Percentiles rank a stretch among this genome's conserved stretches.
These are phyloP conservation scores for Aspergillus sp. DNA, from an alignment of 2,329 filamentous ascomycete species.

Conservation along the genomic window DNA sequence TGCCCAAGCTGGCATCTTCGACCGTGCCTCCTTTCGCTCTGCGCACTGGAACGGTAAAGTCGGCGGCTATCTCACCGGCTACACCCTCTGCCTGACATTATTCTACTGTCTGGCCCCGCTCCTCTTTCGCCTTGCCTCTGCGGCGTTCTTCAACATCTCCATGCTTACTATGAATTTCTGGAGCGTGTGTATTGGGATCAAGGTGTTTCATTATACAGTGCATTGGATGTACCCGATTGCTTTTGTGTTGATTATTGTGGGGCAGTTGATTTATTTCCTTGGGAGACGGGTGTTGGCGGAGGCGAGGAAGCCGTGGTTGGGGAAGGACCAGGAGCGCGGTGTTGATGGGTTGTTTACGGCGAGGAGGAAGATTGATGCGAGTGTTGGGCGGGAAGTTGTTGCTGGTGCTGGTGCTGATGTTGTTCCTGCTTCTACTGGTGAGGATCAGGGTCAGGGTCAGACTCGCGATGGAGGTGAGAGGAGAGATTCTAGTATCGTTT, in stretches of 20 bases:
- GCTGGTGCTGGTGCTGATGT: neutral
- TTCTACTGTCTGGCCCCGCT: slow-evolving; percentile 88
- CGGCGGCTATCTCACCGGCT: slow-evolving; percentile 79
- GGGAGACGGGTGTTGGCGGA: slow-evolving; percentile 77
- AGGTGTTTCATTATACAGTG: slow-evolving; percentile 71
- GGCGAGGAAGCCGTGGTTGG: slow-evolving; percentile 90
- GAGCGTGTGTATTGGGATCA: slow-evolving; percentile 86
- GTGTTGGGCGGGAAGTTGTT: slow-evolving; percentile 2
- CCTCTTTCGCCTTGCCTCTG: slow-evolving; percentile 79
- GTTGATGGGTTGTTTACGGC: slow-evolving; percentile 78
- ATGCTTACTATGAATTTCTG: slow-evolving; percentile 94
- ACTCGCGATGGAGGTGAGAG: too few species aligned
- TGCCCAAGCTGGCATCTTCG: slow-evolving; percentile 83
- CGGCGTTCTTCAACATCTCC: slow-evolving; percentile 95
- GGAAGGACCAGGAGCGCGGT: slow-evolving; percentile 74
- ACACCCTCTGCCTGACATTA: slow-evolving; percentile 70
- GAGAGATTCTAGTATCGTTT: too few species aligned
- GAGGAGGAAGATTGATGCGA: slow-evolving; percentile 59
- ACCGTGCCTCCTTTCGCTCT: slow-evolving; percentile 62
- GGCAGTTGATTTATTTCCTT: slow-evolving; percentile 81
- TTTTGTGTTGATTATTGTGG: slow-evolving; percentile 84
- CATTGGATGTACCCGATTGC: slow-evolving; percentile 94
- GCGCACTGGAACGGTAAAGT: slow-evolving; percentile 62
- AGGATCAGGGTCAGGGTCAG: too few species aligned
- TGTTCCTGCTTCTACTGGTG: neutral